Evolutionary conservation across 225 moss, liverwort and hornwort genomes (phyloP), one percentile per base, ranked within the genome.

Genomic region (Asterella californica): DNA sequence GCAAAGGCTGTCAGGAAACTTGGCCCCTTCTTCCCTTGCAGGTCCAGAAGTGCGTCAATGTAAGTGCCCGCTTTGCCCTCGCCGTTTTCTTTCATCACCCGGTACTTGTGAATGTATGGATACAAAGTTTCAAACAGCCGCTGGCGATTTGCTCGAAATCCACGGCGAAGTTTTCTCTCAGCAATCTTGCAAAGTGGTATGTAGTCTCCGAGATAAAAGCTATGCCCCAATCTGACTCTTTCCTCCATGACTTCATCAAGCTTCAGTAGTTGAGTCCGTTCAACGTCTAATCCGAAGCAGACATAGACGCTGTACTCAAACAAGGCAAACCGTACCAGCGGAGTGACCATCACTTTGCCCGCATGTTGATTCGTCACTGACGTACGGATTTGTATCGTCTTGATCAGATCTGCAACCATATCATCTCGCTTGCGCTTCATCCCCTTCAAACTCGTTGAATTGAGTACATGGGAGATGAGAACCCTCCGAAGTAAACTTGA

Each of bases 131-230:
- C 46, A 24, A 33, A 17, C 18, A 37, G 6, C 22, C 49, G 15
- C 32, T 24, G 19, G 15, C 22, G 11, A 38, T 1, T 1, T 62
- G 53, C 37, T 34, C 29, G 10, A 30, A 57, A 24, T 18, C 12
- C 33, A 27, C 17, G 25, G 30, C 53, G 65, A 33, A 1, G 17
- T 9, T 45, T 76, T 9, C 50, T 30, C 10, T 52, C 30, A 8
- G 68, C 29, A 6, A 78, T 9, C 29, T 52, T 63, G 48, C 25
- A 22, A 30, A 52, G 2, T 0, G 67, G 49, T 37, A 78, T 68
- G 78, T 65, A 78, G 33, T 78, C 78, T 25, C 65, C 60, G 18
- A 60, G 15, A 25, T 68, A 29, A 17, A 60, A 52, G 32, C 2
- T 8, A 49, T 30, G 1, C 2, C 30, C 30, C 18, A 24, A 22